These are phyloP conservation scores for Sarocladiaceae sp. DNA, from an alignment of 2,329 filamentous ascomycete species.

Conservation along the genomic window DNA sequence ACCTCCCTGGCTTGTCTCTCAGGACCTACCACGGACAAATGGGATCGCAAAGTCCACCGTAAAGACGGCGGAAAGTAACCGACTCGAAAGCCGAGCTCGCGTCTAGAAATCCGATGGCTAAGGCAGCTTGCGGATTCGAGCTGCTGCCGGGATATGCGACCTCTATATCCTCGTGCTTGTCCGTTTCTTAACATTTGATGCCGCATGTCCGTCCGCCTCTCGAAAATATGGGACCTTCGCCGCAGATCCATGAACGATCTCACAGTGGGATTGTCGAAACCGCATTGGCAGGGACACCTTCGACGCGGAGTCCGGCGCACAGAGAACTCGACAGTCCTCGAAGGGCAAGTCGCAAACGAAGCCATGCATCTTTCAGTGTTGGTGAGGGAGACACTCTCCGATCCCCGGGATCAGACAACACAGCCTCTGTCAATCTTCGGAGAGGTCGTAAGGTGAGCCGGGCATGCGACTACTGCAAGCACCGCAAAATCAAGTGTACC, in stretches of 20 bases:
- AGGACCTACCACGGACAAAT: too few relatives aligned
- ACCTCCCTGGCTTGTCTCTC: too few relatives aligned
- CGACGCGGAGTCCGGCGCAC: background rate
- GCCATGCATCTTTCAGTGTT: background rate
- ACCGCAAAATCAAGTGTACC: slow-evolving; percentile 21
- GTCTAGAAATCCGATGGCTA: too few relatives aligned
- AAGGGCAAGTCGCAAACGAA: background rate
- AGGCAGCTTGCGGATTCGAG: too few relatives aligned
- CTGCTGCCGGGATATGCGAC: too few relatives aligned
- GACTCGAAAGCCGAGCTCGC: too few relatives aligned
- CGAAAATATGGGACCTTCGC: background rate
- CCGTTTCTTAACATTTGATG: too few relatives aligned
- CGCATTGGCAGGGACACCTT: background rate
- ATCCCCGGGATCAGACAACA: background rate
- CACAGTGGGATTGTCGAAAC: background rate
- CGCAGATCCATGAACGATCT: background rate
- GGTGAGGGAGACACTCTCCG: background rate
- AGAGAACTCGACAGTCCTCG: background rate
- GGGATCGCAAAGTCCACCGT: too few relatives aligned
- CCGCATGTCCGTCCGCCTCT: too few relatives aligned
- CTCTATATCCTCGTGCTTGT: too few relatives aligned
- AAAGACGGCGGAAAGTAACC: too few relatives aligned
- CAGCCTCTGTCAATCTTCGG: background rate
- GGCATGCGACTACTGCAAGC: slow-evolving; percentile 26
- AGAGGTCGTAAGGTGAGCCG: slow-evolving; percentile 24